Evolutionary conservation across 169 alveolate species (phyloP).

Genomic region (Besnoitia besnoiti): DNA sequence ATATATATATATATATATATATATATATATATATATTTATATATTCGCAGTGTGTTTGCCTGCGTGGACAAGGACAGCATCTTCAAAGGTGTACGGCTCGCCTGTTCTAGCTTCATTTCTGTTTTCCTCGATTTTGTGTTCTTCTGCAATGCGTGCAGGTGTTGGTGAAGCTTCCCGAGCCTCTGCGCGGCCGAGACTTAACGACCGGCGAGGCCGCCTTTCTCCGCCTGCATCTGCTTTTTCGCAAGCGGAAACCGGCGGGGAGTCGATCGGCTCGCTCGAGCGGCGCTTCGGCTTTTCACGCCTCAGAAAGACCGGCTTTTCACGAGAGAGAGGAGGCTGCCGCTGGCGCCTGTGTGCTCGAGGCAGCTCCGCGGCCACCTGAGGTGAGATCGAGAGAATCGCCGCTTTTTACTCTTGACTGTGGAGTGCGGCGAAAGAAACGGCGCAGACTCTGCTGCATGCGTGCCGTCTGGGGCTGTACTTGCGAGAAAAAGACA

Average conservation of each 20-base stretch:
- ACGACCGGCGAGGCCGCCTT: neutral
- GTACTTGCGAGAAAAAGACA: too few relatives aligned
- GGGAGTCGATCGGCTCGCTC: neutral
- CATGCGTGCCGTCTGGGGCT: too few relatives aligned
- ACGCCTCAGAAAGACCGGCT: neutral
- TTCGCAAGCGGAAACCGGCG: neutral
- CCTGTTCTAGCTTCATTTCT: neutral
- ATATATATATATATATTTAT: neutral
- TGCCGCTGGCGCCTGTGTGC: neutral
- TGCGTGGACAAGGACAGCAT: neutral
- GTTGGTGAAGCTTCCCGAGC: neutral
- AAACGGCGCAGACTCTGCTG: too few relatives aligned
- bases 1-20: neutral
- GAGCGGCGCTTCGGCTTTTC: neutral
- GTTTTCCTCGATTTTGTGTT: neutral
- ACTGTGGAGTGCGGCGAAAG: too few relatives aligned
- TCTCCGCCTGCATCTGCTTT: neutral
- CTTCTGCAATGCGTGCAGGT: neutral
- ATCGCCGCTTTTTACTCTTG: too few relatives aligned
- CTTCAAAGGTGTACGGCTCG: neutral
- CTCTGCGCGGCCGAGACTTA: neutral
- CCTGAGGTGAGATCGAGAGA: neutral
- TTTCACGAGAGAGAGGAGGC: neutral
- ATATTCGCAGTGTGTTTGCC: neutral
- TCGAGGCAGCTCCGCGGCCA: neutral